phyloP scores from a whole-genome alignment of 495 filamentous ascomycete species.

The Jackrogersella minutella region DNA sequence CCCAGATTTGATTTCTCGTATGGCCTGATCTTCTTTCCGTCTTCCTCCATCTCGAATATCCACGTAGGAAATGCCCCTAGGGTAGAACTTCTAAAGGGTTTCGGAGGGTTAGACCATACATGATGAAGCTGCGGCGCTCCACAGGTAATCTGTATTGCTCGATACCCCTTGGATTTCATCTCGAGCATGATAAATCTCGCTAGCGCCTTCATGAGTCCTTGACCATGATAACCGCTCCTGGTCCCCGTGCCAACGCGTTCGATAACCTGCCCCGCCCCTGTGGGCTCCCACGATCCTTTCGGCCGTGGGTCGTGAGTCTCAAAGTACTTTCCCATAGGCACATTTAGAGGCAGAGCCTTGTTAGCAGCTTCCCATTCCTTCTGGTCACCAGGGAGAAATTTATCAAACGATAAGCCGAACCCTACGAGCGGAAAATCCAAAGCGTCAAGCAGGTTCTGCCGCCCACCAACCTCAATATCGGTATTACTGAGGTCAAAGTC shows the following conservation, averaged over 20 bases:
- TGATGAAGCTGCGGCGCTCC: conserved; percentile 31
- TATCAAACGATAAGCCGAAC: conserved; percentile 33
- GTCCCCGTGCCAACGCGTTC: conserved; percentile 29
- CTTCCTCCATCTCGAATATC: conserved; percentile 32
- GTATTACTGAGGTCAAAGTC: conserved; percentile 33
- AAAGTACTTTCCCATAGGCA: conserved; percentile 17
- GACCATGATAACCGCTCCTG: conserved; percentile 14
- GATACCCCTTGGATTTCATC: conserved; percentile 35
- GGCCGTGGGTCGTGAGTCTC: conserved; percentile 28
- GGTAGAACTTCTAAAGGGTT: conserved; percentile 32
- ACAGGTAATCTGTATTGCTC: conserved; percentile 36
- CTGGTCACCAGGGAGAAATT: conserved; percentile 22
- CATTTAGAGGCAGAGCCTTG: conserved; percentile 20
- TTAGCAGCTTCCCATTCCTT: conserved; percentile 21
- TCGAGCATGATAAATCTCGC: conserved; percentile 37
- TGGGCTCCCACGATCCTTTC: conserved; percentile 31
- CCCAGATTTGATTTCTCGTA: conserved; percentile 29
- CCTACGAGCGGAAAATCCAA: conserved; percentile 37
- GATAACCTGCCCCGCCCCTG: conserved; percentile 32
- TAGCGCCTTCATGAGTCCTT: conserved; percentile 30
- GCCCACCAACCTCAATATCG: conserved; percentile 21
- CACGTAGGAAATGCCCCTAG: conserved; percentile 25
- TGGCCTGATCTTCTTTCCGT: conserved; percentile 23
- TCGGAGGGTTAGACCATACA: conserved; percentile 31
- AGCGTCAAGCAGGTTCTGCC: conserved; percentile 25